phyloP scores from a whole-genome alignment of 2,329 filamentous ascomycete genomes.

The Diplodia seriata region DNA sequence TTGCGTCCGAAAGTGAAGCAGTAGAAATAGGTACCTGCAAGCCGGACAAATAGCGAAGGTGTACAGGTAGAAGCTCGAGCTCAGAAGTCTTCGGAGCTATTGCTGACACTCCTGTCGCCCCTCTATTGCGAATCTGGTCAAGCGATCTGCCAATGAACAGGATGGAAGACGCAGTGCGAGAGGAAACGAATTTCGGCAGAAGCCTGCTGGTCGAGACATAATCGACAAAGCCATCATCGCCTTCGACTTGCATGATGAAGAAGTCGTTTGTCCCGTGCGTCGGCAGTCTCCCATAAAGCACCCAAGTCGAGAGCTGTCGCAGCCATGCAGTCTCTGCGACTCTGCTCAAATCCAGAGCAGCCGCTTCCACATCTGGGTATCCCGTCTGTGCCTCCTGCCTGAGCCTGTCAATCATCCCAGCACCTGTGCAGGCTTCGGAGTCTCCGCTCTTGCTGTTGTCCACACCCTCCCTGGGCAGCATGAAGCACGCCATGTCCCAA shows the following conservation, averaged over 20 bases:
- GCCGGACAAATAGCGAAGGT: slow-evolving; percentile 71
- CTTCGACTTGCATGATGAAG: slow-evolving; percentile 65
- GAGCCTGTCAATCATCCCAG: slow-evolving; percentile 77
- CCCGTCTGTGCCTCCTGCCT: slow-evolving; percentile 82
- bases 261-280: slow-evolving; percentile 82
- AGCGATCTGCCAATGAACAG: slow-evolving; percentile 90
- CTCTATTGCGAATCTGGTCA: slow-evolving; percentile 71
- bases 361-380: slow-evolving; percentile 82
- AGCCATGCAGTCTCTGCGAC: slow-evolving; percentile 90
- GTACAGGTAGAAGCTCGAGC: slow-evolving; percentile 68
- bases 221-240: slow-evolving; percentile 44
- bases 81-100: slow-evolving; percentile 49
- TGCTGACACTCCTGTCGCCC: slow-evolving; percentile 29
- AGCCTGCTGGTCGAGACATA: slow-evolving; percentile 64
- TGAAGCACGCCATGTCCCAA: slow-evolving; percentile 74
- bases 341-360: slow-evolving; percentile 73
- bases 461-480: slow-evolving; percentile 56
- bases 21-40: slow-evolving; percentile 77
- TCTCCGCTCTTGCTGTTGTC: slow-evolving; percentile 33
- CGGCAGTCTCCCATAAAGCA: slow-evolving; percentile 85
- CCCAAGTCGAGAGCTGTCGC: slow-evolving; percentile 87
- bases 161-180: slow-evolving; percentile 78
- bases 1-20: slow-evolving; percentile 71
- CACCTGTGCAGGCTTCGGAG: slow-evolving; percentile 63
- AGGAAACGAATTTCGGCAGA: slow-evolving; percentile 79